Evolutionary conservation across 306 rosid genomes (phyloP).

Genomic region (Hylodesmum podocarpum): DNA sequence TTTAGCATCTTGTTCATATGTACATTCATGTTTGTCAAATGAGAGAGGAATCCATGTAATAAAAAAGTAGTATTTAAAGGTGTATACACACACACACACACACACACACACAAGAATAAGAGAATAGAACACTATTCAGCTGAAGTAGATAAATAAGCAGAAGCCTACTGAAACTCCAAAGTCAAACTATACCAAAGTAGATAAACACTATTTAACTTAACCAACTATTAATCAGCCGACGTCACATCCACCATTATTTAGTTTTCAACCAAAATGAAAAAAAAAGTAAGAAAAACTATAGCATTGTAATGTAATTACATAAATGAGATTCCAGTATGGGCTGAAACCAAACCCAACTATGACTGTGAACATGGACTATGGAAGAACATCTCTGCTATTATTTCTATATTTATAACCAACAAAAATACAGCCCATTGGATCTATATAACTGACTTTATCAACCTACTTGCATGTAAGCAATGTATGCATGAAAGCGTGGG

Average conservation of each 20-base stretch:
- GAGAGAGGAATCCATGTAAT: background rate
- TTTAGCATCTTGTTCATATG: conserved; percentile 7
- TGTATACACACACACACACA: too few relatives aligned
- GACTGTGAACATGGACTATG: background rate
- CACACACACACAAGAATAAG: too few relatives aligned
- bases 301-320: background rate
- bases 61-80: background rate
- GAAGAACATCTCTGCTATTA: background rate
- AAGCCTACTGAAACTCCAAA: too few relatives aligned
- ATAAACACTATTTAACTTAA: too few relatives aligned
- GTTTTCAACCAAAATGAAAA: conserved; percentile 5
- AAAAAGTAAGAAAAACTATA: background rate
- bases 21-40: background rate
- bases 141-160: background rate
- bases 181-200: too few relatives aligned
- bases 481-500: background rate
- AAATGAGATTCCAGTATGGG: background rate
- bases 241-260: conserved; percentile 8
- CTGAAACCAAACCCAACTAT: background rate
- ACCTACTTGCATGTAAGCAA: background rate
- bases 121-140: background rate
- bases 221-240: too few relatives aligned
- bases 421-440: background rate
- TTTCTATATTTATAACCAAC: background rate
- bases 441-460: background rate